Evolutionary conservation across 225 moss, liverwort and hornwort species (phyloP).

Genomic region (Anthoceros angustus): DNA sequence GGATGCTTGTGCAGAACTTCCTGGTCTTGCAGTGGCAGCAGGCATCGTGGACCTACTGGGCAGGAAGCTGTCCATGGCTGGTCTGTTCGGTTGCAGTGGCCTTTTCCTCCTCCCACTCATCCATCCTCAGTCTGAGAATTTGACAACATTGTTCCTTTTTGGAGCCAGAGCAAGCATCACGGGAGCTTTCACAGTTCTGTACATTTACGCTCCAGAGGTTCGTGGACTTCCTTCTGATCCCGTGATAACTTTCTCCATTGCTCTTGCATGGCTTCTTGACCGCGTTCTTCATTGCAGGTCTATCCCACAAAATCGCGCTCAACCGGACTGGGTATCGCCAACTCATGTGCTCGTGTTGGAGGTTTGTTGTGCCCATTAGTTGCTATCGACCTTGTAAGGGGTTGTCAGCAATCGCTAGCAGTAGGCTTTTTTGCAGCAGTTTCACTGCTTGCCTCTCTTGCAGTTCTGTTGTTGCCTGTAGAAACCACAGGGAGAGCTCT

Average conservation of each 20-base stretch:
- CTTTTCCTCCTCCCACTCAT: conserved; percentile 51
- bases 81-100: conserved; percentile 43
- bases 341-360: conserved; percentile 53
- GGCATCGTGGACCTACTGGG: conserved; percentile 54
- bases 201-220: conserved; percentile 87
- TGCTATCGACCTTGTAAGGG: conserved; percentile 61
- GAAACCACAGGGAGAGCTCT: conserved; percentile 58
- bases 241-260: neutral
- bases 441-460: conserved; percentile 36
- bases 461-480: conserved; percentile 45
- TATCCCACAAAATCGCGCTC: conserved; percentile 65
- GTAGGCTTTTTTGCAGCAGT: conserved; percentile 43
- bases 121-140: conserved; percentile 21
- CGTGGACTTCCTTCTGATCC: neutral
- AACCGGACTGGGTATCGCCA: conserved; percentile 66
- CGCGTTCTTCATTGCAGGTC: conserved; percentile 29
- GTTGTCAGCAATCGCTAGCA: conserved; percentile 46
- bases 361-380: conserved; percentile 62
- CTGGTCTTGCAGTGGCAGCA: conserved; percentile 58
- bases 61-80: conserved; percentile 76
- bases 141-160: conserved; percentile 51
- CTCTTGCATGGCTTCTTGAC: neutral
- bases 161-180: conserved; percentile 66
- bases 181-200: conserved; percentile 81
- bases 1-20: conserved; percentile 28